phyloP scores from a whole-genome alignment of 257 asterid genomes.

The Nicotiana paniculata region DNA sequence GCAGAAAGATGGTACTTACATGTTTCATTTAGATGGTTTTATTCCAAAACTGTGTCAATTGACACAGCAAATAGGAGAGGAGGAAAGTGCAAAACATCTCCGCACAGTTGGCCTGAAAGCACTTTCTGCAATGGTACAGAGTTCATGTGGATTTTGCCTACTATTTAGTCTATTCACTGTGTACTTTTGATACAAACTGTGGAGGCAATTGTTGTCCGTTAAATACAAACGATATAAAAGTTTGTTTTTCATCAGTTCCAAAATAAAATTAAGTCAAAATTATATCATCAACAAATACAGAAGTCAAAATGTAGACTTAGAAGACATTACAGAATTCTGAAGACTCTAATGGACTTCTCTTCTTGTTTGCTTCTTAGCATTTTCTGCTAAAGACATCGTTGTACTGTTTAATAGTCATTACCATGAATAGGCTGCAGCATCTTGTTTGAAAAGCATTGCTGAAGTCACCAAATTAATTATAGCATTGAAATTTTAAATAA shows the following conservation, averaged over 20 bases:
- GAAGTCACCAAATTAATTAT: background rate
- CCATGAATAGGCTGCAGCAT: background rate
- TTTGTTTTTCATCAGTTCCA: background rate
- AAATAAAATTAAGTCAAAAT: background rate
- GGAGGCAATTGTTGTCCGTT: background rate
- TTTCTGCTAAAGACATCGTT: background rate
- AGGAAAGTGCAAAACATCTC: constrained; percentile 44
- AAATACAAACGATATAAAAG: background rate
- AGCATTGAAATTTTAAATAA: background rate
- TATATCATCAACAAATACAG: background rate
- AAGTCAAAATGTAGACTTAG: background rate
- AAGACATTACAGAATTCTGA: no score
- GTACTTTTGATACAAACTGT: background rate
- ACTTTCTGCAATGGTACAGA: constrained; percentile 74
- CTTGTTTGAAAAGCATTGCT: background rate
- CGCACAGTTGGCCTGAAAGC: constrained; percentile 78
- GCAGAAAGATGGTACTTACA: constrained; percentile 82
- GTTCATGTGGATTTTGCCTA: constrained; percentile 7
- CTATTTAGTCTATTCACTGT: background rate
- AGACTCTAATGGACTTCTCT: background rate
- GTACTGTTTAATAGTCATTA: background rate
- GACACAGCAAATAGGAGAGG: constrained; percentile 92
- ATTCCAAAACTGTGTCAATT: constrained; percentile 87
- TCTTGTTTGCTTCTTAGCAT: background rate
- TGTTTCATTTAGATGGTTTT: constrained; percentile 82